These are phyloP conservation scores for Tulasnella sp. DNA, from an alignment of 768 basidiomycete genomes.

Conservation along the genomic window DNA sequence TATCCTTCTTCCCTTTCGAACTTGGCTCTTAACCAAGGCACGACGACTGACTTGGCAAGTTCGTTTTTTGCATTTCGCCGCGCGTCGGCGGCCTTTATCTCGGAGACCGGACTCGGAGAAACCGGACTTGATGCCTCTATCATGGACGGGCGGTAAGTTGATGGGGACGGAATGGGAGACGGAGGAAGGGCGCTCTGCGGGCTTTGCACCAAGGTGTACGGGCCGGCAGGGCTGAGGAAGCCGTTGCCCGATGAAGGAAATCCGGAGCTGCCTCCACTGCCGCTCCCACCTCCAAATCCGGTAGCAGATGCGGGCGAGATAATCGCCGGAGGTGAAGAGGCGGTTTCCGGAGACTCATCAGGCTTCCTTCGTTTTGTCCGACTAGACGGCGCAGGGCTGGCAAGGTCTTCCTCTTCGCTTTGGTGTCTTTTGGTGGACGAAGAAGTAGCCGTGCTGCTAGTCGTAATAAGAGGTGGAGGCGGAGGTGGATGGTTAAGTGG, in stretches of 20 bases:
- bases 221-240: neutral
- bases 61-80: conserved; percentile 29
- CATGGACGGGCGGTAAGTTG: neutral
- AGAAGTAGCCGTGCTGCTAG: neutral
- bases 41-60: conserved; percentile 30
- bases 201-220: neutral
- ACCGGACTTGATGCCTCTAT: neutral
- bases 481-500: conserved; percentile 7
- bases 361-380: conserved; percentile 5
- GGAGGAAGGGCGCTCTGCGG: neutral
- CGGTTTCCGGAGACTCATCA: neutral
- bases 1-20: conserved; percentile 38
- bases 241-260: neutral
- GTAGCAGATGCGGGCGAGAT: neutral
- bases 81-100: conserved; percentile 14
- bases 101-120: neutral
- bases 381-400: neutral
- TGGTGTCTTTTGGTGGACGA: neutral
- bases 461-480: conserved; percentile 24
- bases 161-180: neutral
- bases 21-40: conserved; percentile 30
- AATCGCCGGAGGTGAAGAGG: neutral
- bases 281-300: neutral
- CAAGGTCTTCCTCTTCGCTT: neutral
- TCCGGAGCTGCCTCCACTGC: neutral